phyloP scores from a whole-genome alignment of 2,329 filamentous ascomycete species.

The Diaporthe capsici region DNA sequence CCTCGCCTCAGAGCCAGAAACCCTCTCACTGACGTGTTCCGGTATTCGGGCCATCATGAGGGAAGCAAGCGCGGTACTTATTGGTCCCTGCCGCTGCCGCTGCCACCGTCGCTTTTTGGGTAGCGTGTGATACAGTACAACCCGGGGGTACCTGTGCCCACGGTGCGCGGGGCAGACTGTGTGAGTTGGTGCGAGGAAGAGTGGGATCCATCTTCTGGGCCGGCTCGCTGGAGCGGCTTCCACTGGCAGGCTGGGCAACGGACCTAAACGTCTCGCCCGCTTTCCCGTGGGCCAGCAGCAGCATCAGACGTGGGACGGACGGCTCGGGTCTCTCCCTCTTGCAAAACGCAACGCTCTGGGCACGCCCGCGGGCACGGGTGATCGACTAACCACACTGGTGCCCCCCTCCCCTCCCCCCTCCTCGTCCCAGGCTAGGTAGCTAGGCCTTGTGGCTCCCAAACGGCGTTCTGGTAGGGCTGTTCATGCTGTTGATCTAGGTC shows the following conservation, averaged over 20 bases:
- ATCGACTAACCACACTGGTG: slow-evolving; percentile 29
- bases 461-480: not conserved
- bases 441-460: not conserved
- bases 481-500: not conserved
- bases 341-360: not conserved
- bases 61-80: not conserved
- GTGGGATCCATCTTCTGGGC: not conserved
- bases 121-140: slow-evolving; percentile 3
- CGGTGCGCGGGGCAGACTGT: slow-evolving; percentile 26
- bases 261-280: not conserved
- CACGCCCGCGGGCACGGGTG: not conserved
- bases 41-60: not conserved
- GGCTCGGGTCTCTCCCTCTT: slow-evolving; percentile 16
- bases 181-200: not conserved
- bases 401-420: not conserved
- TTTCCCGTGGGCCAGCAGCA: not conserved
- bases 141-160: slow-evolving; percentile 13
- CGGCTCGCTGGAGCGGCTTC: not conserved
- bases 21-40: slow-evolving; percentile 3
- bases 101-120: not conserved
- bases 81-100: not conserved
- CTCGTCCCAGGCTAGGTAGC: not conserved
- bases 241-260: not conserved
- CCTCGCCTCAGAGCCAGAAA: not conserved
- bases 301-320: slow-evolving; percentile 22